Percentiles rank a stretch among this genome's conserved stretches.
phyloP scores from a whole-genome alignment of 495 filamentous ascomycete species.

The Baudoinia panamericana region DNA sequence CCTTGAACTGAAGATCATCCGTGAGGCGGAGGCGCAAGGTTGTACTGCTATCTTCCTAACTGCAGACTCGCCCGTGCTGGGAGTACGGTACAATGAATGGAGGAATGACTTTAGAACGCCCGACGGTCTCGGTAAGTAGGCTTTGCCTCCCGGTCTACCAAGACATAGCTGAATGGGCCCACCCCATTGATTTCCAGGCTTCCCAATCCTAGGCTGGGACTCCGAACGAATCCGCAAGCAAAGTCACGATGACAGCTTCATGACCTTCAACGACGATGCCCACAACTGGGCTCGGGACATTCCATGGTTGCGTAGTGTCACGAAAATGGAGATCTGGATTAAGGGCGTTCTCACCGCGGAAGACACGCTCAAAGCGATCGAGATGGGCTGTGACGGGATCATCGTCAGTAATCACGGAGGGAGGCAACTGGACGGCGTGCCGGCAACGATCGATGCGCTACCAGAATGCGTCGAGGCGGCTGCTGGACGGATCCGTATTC shows the following conservation, averaged over 20 bases:
- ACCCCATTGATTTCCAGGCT: too few species aligned
- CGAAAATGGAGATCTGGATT: conserved; percentile 33
- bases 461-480: conserved; percentile 33
- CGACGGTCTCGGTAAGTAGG: conserved; percentile 14
- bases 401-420: conserved; percentile 36
- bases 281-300: conserved; percentile 29
- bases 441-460: conserved; percentile 35
- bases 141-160: too few species aligned
- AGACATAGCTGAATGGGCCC: too few species aligned
- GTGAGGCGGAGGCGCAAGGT: conserved; percentile 27
- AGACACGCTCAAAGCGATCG: conserved; percentile 27
- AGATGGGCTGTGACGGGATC: conserved; percentile 29
- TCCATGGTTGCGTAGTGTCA: conserved; percentile 27
- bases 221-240: conserved; percentile 14
- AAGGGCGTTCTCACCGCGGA: conserved; percentile 31
- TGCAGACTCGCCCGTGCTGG: conserved; percentile 23
- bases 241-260: conserved; percentile 23
- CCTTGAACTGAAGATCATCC: conserved; percentile 25
- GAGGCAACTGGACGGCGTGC: conserved; percentile 34
- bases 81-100: conserved; percentile 22
- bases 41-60: conserved; percentile 24
- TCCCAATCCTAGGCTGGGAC: conserved; percentile 19
- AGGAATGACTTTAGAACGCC: conserved; percentile 23
- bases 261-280: conserved; percentile 26
- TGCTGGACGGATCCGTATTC: conserved; percentile 23